Conservation (phyloP, 306 rosid species). For the Castanospermum australe region DNA sequence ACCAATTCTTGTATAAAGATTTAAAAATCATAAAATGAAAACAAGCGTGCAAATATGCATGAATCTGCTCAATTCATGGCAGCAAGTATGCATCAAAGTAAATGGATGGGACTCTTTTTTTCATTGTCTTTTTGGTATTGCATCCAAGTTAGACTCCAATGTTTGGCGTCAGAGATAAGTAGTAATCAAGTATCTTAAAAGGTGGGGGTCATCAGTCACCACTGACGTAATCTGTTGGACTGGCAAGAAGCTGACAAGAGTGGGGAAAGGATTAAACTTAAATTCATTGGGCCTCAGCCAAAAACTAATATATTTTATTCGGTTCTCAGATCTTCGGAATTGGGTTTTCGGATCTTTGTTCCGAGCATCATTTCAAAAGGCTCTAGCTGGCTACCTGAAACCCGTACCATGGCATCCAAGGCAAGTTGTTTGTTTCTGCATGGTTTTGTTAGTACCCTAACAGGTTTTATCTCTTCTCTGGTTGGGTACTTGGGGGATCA, state of each 20-base stretch:
- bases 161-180: background rate
- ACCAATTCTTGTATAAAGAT: background rate
- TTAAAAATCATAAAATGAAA: background rate
- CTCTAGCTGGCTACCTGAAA: constrained; percentile 36
- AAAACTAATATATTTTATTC: background rate
- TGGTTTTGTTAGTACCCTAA: background rate
- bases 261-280: background rate
- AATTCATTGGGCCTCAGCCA: background rate
- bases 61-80: too few species aligned
- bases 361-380: constrained; percentile 42
- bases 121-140: background rate
- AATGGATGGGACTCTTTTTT: background rate
- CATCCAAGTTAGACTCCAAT: background rate
- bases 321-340: constrained; percentile 37
- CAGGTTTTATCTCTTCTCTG: background rate
- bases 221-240: constrained; percentile 6
- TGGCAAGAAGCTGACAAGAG: constrained; percentile 11
- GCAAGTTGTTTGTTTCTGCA: constrained; percentile 17
- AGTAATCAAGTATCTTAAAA: background rate
- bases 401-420: constrained; percentile 1
- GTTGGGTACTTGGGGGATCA: background rate
- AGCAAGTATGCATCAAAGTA: background rate
- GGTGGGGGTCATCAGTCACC: background rate
- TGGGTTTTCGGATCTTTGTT: constrained; percentile 37
- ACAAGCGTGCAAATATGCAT: background rate